Percentiles rank a stretch among this genome's conserved stretches.
Evolutionary conservation across 352 stramenopile species (phyloP).

Genomic region (Pythium apleroticum): DNA sequence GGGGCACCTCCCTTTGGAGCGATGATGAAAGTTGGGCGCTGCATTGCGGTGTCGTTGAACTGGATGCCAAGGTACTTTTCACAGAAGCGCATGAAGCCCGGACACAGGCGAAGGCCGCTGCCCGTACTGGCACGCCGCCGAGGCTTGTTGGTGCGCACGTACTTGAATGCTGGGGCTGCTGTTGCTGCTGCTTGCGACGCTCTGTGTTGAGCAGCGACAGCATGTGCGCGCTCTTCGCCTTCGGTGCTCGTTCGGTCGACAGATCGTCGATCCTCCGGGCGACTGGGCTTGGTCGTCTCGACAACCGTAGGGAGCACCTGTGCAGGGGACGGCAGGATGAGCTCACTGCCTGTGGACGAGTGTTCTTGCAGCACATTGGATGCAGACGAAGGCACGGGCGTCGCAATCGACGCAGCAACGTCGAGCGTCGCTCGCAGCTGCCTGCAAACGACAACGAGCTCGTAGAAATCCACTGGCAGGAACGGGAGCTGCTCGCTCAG

Average conservation of each 20-base stretch:
- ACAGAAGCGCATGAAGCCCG: slow-evolving; percentile 68
- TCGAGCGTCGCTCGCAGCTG: slow-evolving; percentile 54
- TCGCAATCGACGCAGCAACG: slow-evolving; percentile 23
- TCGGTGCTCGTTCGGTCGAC: slow-evolving; percentile 20
- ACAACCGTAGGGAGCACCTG: neutral
- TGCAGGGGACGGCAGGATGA: neutral
- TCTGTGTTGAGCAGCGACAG: neutral
- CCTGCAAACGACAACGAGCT: slow-evolving; percentile 61
- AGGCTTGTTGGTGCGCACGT: slow-evolving; percentile 10
- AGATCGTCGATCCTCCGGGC: slow-evolving; percentile 15
- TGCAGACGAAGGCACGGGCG: slow-evolving; percentile 19
- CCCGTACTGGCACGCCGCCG: slow-evolving; percentile 24
- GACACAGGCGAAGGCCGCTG: slow-evolving; percentile 54
- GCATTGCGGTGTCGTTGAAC: slow-evolving; percentile 12
- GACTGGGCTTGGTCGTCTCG: neutral
- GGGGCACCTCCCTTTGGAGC: neutral
- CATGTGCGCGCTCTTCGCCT: neutral
- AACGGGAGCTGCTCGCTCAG: slow-evolving; percentile 65
- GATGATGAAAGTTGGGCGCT: slow-evolving; percentile 13
- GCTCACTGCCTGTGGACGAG: slow-evolving; percentile 7
- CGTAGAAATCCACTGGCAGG: slow-evolving; percentile 77
- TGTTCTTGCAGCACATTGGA: slow-evolving; percentile 19
- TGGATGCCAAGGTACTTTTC: slow-evolving; percentile 55
- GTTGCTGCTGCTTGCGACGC: neutral
- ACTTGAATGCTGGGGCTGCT: neutral